phyloP scores from a whole-genome alignment of 176 grass and related monocot genomes.

The Phoenix roebelenii region DNA sequence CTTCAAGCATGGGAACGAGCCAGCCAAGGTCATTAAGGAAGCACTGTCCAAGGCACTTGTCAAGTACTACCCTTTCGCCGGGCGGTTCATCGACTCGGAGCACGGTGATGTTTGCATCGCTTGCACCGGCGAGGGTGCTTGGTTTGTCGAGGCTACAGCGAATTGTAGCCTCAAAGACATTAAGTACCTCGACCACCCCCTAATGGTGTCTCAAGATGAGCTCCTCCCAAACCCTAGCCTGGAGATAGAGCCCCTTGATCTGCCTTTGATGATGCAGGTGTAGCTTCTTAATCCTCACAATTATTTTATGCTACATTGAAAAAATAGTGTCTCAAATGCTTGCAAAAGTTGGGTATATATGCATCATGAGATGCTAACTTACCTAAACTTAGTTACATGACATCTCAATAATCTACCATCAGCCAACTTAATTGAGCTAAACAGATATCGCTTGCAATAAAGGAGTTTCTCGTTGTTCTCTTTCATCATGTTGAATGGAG shows the following conservation, averaged over 20 bases:
- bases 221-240: slow-evolving; percentile 13
- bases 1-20: background rate
- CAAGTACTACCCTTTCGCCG: slow-evolving; percentile 31
- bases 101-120: slow-evolving; percentile 7
- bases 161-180: slow-evolving; percentile 27
- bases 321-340: background rate
- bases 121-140: slow-evolving; percentile 24
- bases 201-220: slow-evolving; percentile 21
- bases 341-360: too few species aligned
- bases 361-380: too few species aligned
- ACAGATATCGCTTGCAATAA: too few species aligned
- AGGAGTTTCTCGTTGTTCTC: too few species aligned
- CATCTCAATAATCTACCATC: too few species aligned
- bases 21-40: slow-evolving; percentile 1
- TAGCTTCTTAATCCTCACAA: background rate
- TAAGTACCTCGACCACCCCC: slow-evolving; percentile 17
- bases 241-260: slow-evolving; percentile 19
- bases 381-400: too few species aligned
- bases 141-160: slow-evolving; percentile 7
- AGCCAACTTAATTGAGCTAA: too few species aligned
- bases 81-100: slow-evolving; percentile 9
- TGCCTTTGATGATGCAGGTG: slow-evolving; percentile 30
- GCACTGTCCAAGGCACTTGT: slow-evolving; percentile 18
- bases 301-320: background rate
- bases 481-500: too few species aligned